A percentile compares a stretch with the other conserved stretches of the same genome.
These are phyloP conservation scores for Apiotrichum porosum DNA, from an alignment of 1,284 basidiomycete genomes.

Conservation along the genomic window DNA sequence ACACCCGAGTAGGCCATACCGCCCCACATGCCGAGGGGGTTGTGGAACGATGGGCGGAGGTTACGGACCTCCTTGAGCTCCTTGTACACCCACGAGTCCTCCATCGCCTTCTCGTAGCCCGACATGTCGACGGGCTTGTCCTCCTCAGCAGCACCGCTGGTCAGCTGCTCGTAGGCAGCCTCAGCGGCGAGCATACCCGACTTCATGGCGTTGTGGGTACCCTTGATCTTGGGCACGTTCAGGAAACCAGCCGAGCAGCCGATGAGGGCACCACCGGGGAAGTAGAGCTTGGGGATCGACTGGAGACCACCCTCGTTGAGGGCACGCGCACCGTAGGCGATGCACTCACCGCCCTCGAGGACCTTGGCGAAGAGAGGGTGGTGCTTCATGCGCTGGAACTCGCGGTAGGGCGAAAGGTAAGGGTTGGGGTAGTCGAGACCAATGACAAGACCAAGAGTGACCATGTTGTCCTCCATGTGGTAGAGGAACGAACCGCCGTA, in stretches of 20 bases:
- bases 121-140: slow-evolving; percentile 61
- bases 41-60: slow-evolving; percentile 85
- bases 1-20: slow-evolving; percentile 87
- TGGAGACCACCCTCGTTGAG: slow-evolving; percentile 95
- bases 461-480: slow-evolving; percentile 90
- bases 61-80: slow-evolving; percentile 92
- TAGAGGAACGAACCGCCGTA: slow-evolving; percentile 96
- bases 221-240: slow-evolving; percentile 98
- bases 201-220: slow-evolving; percentile 99
- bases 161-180: slow-evolving; percentile 66
- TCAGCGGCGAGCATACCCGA: slow-evolving; percentile 96
- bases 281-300: slow-evolving; percentile 83
- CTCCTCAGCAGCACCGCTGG: slow-evolving; percentile 19
- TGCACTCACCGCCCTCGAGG: slow-evolving; percentile 68
- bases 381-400: slow-evolving; percentile 94
- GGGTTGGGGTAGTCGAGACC: slow-evolving; percentile 95
- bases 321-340: slow-evolving; percentile 87
- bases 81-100: slow-evolving; percentile 77
- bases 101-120: slow-evolving; percentile 67
- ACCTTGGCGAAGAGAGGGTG: slow-evolving; percentile 85
- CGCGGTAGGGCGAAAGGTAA: slow-evolving; percentile 85
- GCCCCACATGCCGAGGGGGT: slow-evolving; percentile 76
- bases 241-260: slow-evolving; percentile 96
- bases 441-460: slow-evolving; percentile 86
- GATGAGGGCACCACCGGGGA: slow-evolving; percentile 92